These are phyloP conservation scores for Selenicereus undatus DNA, from an alignment of 148 eudicot species.

Conservation along the genomic window DNA sequence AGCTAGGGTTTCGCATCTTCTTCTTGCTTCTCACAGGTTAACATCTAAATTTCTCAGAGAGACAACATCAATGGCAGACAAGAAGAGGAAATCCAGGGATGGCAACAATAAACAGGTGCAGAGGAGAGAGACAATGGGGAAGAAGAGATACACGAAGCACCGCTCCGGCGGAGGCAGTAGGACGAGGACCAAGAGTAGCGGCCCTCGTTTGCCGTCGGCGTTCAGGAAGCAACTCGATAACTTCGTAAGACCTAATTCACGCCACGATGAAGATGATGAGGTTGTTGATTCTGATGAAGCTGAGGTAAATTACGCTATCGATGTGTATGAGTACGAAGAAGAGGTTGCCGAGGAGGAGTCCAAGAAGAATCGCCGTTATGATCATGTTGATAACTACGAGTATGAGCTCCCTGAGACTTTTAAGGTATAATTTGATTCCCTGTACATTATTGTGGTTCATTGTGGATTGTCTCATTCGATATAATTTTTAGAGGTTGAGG, in stretches of 20 bases:
- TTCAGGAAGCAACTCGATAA: constrained; percentile 45
- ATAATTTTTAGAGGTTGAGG: background rate
- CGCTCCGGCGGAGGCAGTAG: constrained; percentile 5
- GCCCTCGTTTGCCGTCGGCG: constrained; percentile 67
- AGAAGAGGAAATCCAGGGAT: constrained; percentile 33
- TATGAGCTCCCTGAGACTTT: constrained; percentile 70
- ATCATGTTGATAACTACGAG: constrained; percentile 61
- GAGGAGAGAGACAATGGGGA: constrained; percentile 16
- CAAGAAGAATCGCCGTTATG: constrained; percentile 58
- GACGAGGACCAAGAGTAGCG: constrained; percentile 23
- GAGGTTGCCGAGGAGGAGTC: constrained; percentile 68
- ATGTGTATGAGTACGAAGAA: constrained; percentile 75
- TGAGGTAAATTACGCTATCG: constrained; percentile 13
- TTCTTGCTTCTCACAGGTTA: no score
- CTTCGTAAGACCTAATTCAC: constrained; percentile 22
- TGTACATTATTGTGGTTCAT: background rate
- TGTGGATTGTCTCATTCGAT: background rate
- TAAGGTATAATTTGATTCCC: constrained; percentile 35
- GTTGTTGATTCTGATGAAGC: constrained; percentile 39
- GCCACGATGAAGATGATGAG: constrained; percentile 49
- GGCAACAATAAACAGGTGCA: background rate
- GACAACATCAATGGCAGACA: constrained; percentile 40
- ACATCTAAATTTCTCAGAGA: background rate
- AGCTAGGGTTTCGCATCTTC: no score
- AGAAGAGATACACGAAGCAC: constrained; percentile 20